Base-by-base conservation (phyloP, 345 rosid genomes). In the Odontarrhena argentea region DNA sequence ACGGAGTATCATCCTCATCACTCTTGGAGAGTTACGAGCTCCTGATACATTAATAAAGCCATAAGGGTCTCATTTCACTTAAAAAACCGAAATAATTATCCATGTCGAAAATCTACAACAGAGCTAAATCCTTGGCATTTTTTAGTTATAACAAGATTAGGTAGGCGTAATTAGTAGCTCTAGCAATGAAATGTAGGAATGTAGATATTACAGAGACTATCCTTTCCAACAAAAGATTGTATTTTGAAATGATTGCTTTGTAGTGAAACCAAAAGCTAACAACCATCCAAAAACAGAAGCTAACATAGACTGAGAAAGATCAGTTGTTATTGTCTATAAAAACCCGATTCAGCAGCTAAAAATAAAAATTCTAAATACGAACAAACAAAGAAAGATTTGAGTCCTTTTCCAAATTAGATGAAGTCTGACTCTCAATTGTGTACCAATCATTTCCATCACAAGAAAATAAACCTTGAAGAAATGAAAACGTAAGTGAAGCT, bases 1-100 rank as follows among this genome's bases (percentile, higher is more conserved):
- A 60, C 4, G 38, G 8, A 28, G 63, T n/a, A 0, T 55, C 63
- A 8, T 54, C 60, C 25, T 51, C 49, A 73, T 59, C 56, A 25
- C 41, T 72, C 18, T 11, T 73, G 71, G 55, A 73, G 49, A 53
- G 67, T 65, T 73, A 51, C 22, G 60, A 73, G 47, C 30, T 65
- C 37, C 46, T 72, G 47, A 59, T 66, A 25, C 47, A 66, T 44
- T 51, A 51, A 25, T 25, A 47, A 48, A 65, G 37, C 25, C 46
- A 58, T 9, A 55, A 46, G 24, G 13, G 45, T 15, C 57, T 26
- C 9, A 35, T 12, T 24, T 25, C 14, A 62, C 30, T 37, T 54
- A 0, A 32, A 15, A 34, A 28, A 34, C 5, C 5, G 7, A 12
- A 22, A 37, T 37, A 26, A 43, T 25, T 6, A 58, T 73, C n/a